Evolutionary conservation across 495 filamentous ascomycete species (phyloP), one percentile per base, ranked within the genome.

Genomic region (Xylaria venustula): DNA sequence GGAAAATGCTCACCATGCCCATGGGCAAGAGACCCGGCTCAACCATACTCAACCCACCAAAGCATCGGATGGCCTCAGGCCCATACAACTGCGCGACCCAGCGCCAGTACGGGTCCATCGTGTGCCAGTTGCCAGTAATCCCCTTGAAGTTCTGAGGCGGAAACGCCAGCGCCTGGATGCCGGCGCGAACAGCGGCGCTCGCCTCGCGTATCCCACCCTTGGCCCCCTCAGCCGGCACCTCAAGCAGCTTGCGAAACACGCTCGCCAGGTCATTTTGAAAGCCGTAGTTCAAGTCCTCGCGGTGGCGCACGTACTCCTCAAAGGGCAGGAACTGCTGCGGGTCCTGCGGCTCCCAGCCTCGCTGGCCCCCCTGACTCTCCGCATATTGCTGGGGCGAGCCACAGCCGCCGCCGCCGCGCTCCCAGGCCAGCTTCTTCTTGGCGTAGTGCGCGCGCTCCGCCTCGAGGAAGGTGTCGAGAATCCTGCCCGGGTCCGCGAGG

Each of bases 21-120:
- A 88, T 77, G 0, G 87, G 86, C 73, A 89, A 72, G 51, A 83
- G 75, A 32, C 83, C 85, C 23, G 77, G 69, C 54, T 85, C 84
- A 0, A 88, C 87, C 11, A 88, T 79, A n/a, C 81, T 81, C 64
- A 89, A 64, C 8, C 82, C 78, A 17, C 87, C 87, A 69, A 88
- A 89, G 17, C 72, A 76, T 37, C 77, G 72, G 36, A 86, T 75
- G 71, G 88, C 83, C 60, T 85, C 83, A 1, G 73, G 75, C 7
- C 82, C 79, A 63, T 87, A 88, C 58, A 88, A 61, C 62, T 84
- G 77, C 15, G 79, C 79, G 25, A 86, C 75, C 87, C 85, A 89
- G 53, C 73, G 76, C 83, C 83, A 85, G 66, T 90, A 88, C 17
- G 83, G 72, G 2, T 79, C 71, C 81, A 85, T 82, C 12, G 20